Evolutionary conservation across 495 filamentous ascomycete genomes (phyloP).

Genomic region (Penicillium paxilli): DNA sequence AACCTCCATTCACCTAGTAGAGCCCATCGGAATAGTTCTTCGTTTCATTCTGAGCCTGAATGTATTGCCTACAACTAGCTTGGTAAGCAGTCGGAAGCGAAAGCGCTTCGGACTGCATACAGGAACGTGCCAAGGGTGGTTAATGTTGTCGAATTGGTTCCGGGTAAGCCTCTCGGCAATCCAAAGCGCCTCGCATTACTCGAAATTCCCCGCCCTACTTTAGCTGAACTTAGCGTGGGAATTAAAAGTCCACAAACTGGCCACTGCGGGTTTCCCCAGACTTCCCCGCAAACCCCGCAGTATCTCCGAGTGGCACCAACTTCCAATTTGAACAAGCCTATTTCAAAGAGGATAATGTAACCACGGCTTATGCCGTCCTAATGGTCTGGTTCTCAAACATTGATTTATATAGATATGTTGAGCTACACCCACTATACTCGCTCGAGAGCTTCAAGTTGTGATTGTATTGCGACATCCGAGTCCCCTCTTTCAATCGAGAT

Average conservation of each 20-base stretch:
- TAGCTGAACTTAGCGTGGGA: neutral
- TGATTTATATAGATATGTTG: neutral
- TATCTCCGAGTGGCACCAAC: constrained; percentile 1
- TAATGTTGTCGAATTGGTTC: neutral
- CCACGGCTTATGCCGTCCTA: neutral
- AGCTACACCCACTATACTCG: neutral
- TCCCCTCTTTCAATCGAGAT: neutral
- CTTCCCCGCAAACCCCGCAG: constrained; percentile 1
- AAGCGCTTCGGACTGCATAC: neutral
- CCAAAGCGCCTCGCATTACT: neutral
- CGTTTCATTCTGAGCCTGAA: neutral
- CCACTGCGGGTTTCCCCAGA: neutral
- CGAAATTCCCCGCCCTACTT: neutral
- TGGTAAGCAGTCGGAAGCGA: neutral
- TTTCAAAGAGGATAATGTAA: neutral
- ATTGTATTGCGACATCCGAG: neutral
- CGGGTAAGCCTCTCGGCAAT: neutral
- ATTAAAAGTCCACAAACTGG: neutral
- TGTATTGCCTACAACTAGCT: neutral
- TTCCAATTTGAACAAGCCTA: neutral
- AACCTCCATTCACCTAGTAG: neutral
- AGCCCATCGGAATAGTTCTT: neutral
- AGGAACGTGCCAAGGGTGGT: neutral
- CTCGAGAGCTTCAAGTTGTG: neutral
- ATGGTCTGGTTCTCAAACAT: neutral